Percentiles rank a stretch among this genome's conserved stretches.
Conservation (phyloP, 305 asterid species). For the Stenogyne calaminthoides region DNA sequence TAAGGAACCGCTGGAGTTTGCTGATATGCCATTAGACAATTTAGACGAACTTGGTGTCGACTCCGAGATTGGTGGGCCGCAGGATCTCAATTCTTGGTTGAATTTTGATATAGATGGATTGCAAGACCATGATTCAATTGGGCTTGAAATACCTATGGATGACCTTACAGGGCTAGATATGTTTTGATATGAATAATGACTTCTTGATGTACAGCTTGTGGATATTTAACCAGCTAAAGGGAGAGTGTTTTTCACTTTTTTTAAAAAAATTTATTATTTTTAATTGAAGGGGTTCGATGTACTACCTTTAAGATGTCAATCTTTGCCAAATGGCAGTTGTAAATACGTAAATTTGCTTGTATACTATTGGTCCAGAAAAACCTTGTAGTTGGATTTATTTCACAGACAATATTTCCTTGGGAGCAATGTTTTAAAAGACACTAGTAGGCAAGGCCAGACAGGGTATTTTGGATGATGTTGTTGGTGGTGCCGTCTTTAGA, state of each 20-base stretch:
- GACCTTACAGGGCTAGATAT: conserved; percentile 77
- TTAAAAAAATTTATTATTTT: neutral
- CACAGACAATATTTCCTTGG: conserved; percentile 29
- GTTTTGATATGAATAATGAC: conserved; percentile 46
- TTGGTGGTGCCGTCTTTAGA: conserved; percentile 56
- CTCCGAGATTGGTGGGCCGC: conserved; percentile 68
- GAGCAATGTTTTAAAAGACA: neutral
- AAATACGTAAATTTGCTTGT: conserved; percentile 52
- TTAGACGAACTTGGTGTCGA: conserved; percentile 77
- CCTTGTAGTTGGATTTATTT: conserved; percentile 36
- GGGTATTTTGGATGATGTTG: neutral
- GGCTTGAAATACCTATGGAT: conserved; percentile 90
- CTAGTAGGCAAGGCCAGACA: neutral
- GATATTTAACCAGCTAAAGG: conserved; percentile 40
- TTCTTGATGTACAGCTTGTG: conserved; percentile 62
- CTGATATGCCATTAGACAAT: conserved; percentile 50
- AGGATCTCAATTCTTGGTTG: conserved; percentile 84
- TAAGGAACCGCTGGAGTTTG: conserved; percentile 48
- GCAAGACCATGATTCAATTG: conserved; percentile 69
- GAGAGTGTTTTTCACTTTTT: conserved; percentile 20
- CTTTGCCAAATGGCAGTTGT: conserved; percentile 58
- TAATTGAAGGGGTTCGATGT: conserved; percentile 5
- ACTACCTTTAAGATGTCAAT: conserved; percentile 10
- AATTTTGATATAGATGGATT: conserved; percentile 73
- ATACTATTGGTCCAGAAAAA: conserved; percentile 31